Conservation (phyloP, 352 stramenopile species). For the Globisporangium nodosum region DNA sequence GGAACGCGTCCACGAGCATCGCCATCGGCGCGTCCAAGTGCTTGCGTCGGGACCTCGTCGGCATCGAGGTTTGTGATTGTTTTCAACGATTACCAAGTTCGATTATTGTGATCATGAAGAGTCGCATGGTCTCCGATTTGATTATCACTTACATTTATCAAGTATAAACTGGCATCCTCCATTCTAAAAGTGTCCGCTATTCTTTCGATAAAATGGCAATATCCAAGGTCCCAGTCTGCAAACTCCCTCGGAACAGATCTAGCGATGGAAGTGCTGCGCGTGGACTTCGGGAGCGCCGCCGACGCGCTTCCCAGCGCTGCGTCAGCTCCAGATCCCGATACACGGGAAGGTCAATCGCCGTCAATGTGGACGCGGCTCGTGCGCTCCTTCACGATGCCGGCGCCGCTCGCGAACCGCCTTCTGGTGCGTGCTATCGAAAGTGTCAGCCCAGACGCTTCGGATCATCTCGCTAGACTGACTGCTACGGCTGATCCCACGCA, state of each 20-base stretch:
- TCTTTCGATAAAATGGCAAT: no score
- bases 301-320: slow-evolving; percentile 3
- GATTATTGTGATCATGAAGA: background rate
- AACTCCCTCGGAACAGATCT: no score
- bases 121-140: background rate
- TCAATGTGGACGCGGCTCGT: slow-evolving; percentile 53
- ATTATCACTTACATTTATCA: no score
- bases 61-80: background rate
- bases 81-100: background rate
- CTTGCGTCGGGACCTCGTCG: slow-evolving; percentile 10
- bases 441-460: no score
- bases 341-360: background rate
- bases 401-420: slow-evolving; percentile 27
- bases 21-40: slow-evolving; percentile 26
- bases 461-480: background rate
- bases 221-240: no score
- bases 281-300: slow-evolving; percentile 11
- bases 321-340: background rate
- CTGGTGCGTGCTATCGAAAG: slow-evolving; percentile 22
- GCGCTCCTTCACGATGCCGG: slow-evolving; percentile 32
- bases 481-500: background rate
- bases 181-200: background rate
- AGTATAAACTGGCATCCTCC: no score
- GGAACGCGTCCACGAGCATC: slow-evolving; percentile 41
- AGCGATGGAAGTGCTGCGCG: slow-evolving; percentile 14